Conservation (phyloP, 805 yeast genomes). For the Candida nonsorbophila region DNA sequence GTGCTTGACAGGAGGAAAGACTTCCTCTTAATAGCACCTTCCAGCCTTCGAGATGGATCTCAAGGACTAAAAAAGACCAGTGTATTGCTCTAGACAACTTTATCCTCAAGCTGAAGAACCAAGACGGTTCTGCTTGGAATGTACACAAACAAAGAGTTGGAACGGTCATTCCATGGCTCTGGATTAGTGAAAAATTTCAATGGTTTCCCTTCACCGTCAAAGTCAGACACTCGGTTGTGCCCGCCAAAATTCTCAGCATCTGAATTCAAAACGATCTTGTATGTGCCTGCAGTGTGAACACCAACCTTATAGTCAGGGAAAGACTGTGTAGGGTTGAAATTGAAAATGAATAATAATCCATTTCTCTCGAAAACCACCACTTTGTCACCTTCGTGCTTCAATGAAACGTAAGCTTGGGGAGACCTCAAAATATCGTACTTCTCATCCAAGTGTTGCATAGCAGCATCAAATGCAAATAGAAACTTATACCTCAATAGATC, state of each 20-base stretch:
- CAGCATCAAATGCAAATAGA: conserved; percentile 76
- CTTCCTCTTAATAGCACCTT: no score
- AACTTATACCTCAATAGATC: conserved; percentile 72
- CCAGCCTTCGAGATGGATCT: no score
- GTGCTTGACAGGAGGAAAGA: no score
- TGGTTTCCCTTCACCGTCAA: conserved; percentile 35
- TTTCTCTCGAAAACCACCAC: conserved; percentile 85
- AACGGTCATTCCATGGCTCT: conserved; percentile 74
- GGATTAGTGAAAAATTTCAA: conserved; percentile 65
- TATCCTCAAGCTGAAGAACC: conserved; percentile 31
- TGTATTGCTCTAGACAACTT: no score
- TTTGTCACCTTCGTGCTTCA: conserved; percentile 86
- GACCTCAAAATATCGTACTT: conserved; percentile 64
- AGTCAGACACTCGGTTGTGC: conserved; percentile 53
- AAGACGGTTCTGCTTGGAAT: conserved; percentile 67
- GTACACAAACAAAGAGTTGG: conserved; percentile 70
- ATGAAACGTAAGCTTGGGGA: conserved; percentile 76
- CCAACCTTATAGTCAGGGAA: conserved; percentile 87
- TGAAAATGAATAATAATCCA: conserved; percentile 78
- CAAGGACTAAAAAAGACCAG: no score
- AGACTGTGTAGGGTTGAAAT: conserved; percentile 83
- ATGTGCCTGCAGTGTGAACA: conserved; percentile 74
- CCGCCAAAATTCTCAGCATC: conserved; percentile 78
- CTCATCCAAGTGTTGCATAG: conserved; percentile 74
- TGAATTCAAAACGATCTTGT: conserved; percentile 67